A percentile compares a stretch with the other conserved stretches of the same genome.
phyloP scores from a whole-genome alignment of 441 rosid genomes.

The Euphorbia celastroides region DNA sequence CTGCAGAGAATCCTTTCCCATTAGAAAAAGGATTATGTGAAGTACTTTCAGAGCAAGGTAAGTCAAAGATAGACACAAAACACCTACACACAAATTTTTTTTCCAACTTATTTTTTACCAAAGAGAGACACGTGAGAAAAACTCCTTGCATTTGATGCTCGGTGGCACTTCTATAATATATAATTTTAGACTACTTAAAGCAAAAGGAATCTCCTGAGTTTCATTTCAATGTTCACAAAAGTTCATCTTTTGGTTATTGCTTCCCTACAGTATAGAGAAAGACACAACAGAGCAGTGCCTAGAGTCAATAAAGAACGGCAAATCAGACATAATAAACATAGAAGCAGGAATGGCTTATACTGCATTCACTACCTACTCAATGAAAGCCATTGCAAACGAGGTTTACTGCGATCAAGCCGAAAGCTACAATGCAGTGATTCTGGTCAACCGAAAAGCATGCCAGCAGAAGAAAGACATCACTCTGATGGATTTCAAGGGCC shows the following conservation, averaged over 20 bases:
- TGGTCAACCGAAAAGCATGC: slow-evolving; percentile 4
- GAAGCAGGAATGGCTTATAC: slow-evolving; percentile 4
- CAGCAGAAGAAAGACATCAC: slow-evolving; percentile 2
- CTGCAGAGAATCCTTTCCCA: too few relatives aligned
- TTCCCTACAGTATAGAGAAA: background rate
- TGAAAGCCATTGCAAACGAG: slow-evolving; percentile 10
- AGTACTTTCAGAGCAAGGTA: too few relatives aligned
- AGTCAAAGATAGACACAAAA: too few relatives aligned
- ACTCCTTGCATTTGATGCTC: too few relatives aligned
- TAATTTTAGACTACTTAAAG: too few relatives aligned
- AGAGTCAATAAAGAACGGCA: slow-evolving; percentile 4
- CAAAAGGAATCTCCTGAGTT: too few relatives aligned
- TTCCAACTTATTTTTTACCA: too few relatives aligned
- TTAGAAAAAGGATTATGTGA: too few relatives aligned
- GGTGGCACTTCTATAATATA: too few relatives aligned
- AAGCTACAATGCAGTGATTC: background rate
- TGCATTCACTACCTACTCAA: slow-evolving; percentile 4
- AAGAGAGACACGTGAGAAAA: too few relatives aligned
- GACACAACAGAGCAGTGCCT: slow-evolving; percentile 3
- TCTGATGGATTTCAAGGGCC: slow-evolving; percentile 5
- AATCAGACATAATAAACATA: slow-evolving; percentile 5
- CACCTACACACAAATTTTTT: too few relatives aligned
- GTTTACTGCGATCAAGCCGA: slow-evolving; percentile 8
- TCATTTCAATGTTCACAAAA: too few relatives aligned
- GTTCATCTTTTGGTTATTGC: background rate